A percentile compares a stretch with the other conserved stretches of the same genome.
phyloP scores from a whole-genome alignment of 1,284 basidiomycete genomes.

The Puccinia polysora region DNA sequence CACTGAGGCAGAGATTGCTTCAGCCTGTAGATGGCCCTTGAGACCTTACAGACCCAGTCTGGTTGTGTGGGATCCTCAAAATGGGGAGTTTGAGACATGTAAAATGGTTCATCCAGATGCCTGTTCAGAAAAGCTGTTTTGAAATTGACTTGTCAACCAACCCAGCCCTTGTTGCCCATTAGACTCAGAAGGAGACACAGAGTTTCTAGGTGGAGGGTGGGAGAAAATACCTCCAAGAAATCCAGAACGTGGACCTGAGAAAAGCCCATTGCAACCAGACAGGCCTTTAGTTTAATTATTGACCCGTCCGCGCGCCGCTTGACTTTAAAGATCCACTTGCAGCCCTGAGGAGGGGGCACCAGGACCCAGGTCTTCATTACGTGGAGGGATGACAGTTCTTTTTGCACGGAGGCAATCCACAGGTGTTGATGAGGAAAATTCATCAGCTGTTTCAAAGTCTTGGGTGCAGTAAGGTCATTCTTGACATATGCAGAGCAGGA shows the following conservation, averaged over 20 bases:
- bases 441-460: background rate
- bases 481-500: no score
- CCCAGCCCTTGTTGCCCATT: slow-evolving; percentile 13
- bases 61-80: background rate
- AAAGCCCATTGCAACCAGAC: slow-evolving; percentile 44
- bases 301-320: background rate
- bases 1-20: no score
- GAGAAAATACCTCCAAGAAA: slow-evolving; percentile 43
- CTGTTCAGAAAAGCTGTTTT: slow-evolving; percentile 43
- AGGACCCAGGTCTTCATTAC: background rate
- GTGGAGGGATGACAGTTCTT: background rate
- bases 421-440: background rate
- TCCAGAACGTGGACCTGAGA: slow-evolving; percentile 40
- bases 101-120: background rate
- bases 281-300: background rate
- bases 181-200: slow-evolving; percentile 40
- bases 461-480: background rate
- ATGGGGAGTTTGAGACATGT: background rate
- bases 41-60: background rate
- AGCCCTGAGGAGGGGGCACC: background rate
- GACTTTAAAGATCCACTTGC: background rate
- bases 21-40: background rate
- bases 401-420: background rate
- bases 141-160: slow-evolving; percentile 38
- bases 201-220: slow-evolving; percentile 19